Evolutionary conservation across 2,329 filamentous ascomycete species (phyloP).

Genomic region (Hortaea sp.): DNA sequence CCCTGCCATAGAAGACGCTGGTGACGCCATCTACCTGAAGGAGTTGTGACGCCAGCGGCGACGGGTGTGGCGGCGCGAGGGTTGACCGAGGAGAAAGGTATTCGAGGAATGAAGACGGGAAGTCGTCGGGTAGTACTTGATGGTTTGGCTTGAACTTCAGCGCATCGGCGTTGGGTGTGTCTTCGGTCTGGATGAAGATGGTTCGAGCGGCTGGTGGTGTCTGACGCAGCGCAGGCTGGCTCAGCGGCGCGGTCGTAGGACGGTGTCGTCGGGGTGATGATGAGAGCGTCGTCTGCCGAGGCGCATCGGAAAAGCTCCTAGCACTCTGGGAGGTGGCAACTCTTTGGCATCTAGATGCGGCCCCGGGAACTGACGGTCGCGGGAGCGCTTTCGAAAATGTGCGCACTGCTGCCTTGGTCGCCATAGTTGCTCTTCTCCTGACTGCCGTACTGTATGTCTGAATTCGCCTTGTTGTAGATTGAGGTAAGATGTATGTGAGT

Average conservation of each 20-base stretch:
- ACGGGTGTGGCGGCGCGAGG: conserved; percentile 78
- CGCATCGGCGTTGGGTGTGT: conserved; percentile 86
- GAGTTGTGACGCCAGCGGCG: conserved; percentile 78
- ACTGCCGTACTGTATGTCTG: neutral
- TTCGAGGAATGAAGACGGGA: conserved; percentile 74
- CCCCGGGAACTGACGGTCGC: conserved; percentile 6
- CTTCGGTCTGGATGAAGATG: conserved; percentile 97
- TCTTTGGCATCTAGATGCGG: conserved; percentile 8
- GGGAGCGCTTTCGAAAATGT: conserved; percentile 9
- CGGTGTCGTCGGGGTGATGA: conserved; percentile 13
- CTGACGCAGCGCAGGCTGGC: conserved; percentile 21
- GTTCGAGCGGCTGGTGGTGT: conserved; percentile 14
- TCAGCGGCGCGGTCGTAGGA: conserved; percentile 14
- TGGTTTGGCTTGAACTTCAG: conserved; percentile 93
- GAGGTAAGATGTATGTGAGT: neutral
- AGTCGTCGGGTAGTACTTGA: conserved; percentile 63
- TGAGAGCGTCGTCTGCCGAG: conserved; percentile 13
- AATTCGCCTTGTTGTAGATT: neutral
- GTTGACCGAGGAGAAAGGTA: conserved; percentile 85
- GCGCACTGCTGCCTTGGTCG: conserved; percentile 11
- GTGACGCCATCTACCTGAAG: conserved; percentile 94
- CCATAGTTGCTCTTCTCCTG: conserved; percentile 5
- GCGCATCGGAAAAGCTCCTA: conserved; percentile 11
- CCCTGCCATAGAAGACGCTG: conserved; percentile 82
- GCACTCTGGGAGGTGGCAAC: conserved; percentile 7